Percentiles rank a stretch among this genome's conserved stretches.
phyloP scores from a whole-genome alignment of 2,329 filamentous ascomycete genomes.

The Cladosporium sp. region DNA sequence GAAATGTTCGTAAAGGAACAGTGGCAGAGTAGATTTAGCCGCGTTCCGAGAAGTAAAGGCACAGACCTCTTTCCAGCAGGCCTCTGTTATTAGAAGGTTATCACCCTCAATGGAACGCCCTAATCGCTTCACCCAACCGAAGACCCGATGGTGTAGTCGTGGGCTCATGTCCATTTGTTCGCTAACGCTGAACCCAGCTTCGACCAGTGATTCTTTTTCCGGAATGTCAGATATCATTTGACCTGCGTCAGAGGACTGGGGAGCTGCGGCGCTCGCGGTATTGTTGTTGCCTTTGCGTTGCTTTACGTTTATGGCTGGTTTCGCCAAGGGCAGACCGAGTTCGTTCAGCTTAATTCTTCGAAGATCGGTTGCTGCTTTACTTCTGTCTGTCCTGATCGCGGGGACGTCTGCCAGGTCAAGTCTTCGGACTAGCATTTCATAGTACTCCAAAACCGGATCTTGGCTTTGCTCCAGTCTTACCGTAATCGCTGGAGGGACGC shows the following conservation, averaged over 20 bases:
- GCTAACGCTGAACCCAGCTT: conserved; percentile 7
- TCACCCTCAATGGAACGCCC: conserved; percentile 19
- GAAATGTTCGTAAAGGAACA: conserved; percentile 36
- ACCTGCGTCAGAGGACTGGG: too few relatives aligned
- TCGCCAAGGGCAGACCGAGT: too few relatives aligned
- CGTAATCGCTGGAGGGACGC: not conserved
- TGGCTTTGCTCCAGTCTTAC: not conserved
- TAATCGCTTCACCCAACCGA: conserved; percentile 17
- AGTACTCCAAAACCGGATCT: conserved; percentile 3
- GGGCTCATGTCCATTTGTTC: conserved; percentile 1
- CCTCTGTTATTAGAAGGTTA: conserved; percentile 17
- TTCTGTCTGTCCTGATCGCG: conserved; percentile 2
- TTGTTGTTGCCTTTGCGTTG: too few relatives aligned
- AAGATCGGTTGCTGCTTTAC: not conserved
- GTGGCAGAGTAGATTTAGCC: conserved; percentile 19
- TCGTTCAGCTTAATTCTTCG: not conserved
- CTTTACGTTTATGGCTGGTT: too few relatives aligned
- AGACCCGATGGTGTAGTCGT: not conserved
- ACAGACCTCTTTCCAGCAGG: conserved; percentile 17
- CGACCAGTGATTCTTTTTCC: not conserved
- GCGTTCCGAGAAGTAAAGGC: conserved; percentile 9
- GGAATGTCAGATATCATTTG: not conserved
- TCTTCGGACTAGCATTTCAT: conserved; percentile 2
- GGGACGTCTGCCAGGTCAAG: conserved; percentile 7
- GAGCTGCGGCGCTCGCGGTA: too few relatives aligned